These are phyloP conservation scores for Diutina rugosa DNA, from an alignment of 1,139 yeast genomes.

Conservation along the genomic window DNA sequence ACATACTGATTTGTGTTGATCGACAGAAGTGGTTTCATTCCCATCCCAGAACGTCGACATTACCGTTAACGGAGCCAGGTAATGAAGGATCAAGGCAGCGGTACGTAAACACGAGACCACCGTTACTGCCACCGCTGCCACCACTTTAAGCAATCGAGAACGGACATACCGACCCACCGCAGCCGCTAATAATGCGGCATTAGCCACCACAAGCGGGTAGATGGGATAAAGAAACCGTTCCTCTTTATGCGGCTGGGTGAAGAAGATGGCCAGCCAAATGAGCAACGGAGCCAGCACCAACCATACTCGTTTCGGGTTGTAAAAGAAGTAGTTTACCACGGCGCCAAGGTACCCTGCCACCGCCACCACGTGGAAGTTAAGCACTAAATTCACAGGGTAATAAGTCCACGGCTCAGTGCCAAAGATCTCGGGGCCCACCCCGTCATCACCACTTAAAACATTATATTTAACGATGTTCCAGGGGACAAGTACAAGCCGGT, in stretches of 20 bases:
- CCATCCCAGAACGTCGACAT: conserved; percentile 11
- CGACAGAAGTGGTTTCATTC: conserved; percentile 12
- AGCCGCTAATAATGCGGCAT: conserved; percentile 43
- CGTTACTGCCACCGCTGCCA: background rate
- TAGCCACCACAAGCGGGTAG: conserved; percentile 53
- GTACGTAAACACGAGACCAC: conserved; percentile 25
- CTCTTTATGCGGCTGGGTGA: conserved; percentile 80
- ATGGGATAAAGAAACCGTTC: conserved; percentile 84
- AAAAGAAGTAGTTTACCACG: conserved; percentile 11
- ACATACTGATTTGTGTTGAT: conserved; percentile 33
- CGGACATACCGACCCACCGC: conserved; percentile 2
- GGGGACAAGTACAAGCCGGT: conserved; percentile 52
- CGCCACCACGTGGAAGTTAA: conserved; percentile 58
- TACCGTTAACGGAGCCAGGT: conserved; percentile 45
- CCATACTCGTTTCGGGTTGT: conserved; percentile 3
- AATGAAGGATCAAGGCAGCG: conserved; percentile 34
- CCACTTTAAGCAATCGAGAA: background rate
- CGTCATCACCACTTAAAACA: conserved; percentile 55
- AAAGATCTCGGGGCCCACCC: conserved; percentile 80
- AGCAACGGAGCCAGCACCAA: conserved; percentile 19
- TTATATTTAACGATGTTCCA: conserved; percentile 75
- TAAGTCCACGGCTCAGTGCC: conserved; percentile 80
- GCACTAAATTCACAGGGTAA: conserved; percentile 51
- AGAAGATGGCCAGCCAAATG: conserved; percentile 59
- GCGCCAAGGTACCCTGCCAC: conserved; percentile 32